Evolutionary conservation across 257 asterid genomes (phyloP).

Genomic region (Solanum peruvianum): DNA sequence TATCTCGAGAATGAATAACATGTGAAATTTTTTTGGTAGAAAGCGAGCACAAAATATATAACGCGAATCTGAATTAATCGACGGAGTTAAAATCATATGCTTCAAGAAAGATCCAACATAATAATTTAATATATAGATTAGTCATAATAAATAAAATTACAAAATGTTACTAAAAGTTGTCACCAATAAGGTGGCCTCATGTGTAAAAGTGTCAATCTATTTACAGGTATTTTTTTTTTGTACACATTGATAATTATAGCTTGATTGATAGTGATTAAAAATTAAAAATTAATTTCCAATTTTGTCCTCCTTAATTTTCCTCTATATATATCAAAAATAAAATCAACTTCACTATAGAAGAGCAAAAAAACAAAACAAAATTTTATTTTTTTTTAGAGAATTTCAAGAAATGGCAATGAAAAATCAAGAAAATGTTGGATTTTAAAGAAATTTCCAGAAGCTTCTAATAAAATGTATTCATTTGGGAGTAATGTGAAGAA

Average conservation of each 20-base stretch:
- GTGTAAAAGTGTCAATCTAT: not conserved
- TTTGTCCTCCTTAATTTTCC: not conserved
- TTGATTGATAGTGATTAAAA: not conserved
- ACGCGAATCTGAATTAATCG: not conserved
- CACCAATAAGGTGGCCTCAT: not conserved
- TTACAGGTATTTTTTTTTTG: not conserved
- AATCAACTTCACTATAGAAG: not conserved
- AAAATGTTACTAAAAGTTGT: not conserved
- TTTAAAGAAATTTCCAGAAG: not conserved
- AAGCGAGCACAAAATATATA: no score
- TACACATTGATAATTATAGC: not conserved
- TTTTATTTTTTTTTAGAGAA: no score
- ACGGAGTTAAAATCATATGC: not conserved
- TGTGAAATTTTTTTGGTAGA: not conserved
- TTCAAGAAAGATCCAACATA: not conserved
- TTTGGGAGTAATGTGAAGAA: constrained; percentile 2
- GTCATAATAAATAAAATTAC: not conserved
- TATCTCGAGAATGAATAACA: not conserved
- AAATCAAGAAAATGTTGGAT: not conserved
- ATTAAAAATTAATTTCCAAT: not conserved
- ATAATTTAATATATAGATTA: not conserved
- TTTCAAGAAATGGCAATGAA: not conserved
- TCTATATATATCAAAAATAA: not conserved
- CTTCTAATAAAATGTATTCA: not conserved
- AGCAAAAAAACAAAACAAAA: not conserved